Percentiles rank a stretch among this genome's conserved stretches.
phyloP scores from a whole-genome alignment of 108 stramenopile genomes.

The Nitzschia inconspicua region DNA sequence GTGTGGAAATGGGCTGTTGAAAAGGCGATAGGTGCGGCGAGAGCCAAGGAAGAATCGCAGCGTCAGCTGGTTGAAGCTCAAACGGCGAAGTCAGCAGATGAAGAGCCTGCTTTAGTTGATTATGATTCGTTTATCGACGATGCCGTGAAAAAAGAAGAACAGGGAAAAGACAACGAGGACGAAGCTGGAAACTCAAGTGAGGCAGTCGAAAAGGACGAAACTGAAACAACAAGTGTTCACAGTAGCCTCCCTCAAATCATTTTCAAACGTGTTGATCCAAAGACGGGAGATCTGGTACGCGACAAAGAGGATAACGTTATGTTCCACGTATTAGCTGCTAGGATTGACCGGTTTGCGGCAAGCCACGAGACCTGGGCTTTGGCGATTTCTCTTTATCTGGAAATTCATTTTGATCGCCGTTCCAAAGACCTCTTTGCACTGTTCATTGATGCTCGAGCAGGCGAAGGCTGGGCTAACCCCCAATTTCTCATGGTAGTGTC shows the following conservation, averaged over 20 bases:
- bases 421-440: slow-evolving; percentile 48
- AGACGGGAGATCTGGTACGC: slow-evolving; percentile 10
- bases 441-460: slow-evolving; percentile 56
- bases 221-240: not conserved
- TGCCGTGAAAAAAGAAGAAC: slow-evolving; percentile 7
- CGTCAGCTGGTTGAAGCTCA: slow-evolving; percentile 9
- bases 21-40: slow-evolving; percentile 17
- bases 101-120: slow-evolving; percentile 7
- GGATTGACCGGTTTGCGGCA: slow-evolving; percentile 53
- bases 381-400: slow-evolving; percentile 59
- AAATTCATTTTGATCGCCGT: slow-evolving; percentile 41
- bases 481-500: slow-evolving; percentile 39
- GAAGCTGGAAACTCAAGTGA: not conserved
- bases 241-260: slow-evolving; percentile 16
- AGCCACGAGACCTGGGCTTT: slow-evolving; percentile 42
- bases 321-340: slow-evolving; percentile 54
- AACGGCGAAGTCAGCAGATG: not conserved
- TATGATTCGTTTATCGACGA: slow-evolving; percentile 1
- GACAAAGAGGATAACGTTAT: slow-evolving; percentile 30
- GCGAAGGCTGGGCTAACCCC: slow-evolving; percentile 71
- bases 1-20: slow-evolving; percentile 22
- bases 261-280: slow-evolving; percentile 4
- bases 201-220: not conserved
- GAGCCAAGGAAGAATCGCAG: not conserved
- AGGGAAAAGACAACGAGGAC: not conserved